phyloP scores from a whole-genome alignment of 192 early-diverging fungal genomes.

The Backusella westeae region DNA sequence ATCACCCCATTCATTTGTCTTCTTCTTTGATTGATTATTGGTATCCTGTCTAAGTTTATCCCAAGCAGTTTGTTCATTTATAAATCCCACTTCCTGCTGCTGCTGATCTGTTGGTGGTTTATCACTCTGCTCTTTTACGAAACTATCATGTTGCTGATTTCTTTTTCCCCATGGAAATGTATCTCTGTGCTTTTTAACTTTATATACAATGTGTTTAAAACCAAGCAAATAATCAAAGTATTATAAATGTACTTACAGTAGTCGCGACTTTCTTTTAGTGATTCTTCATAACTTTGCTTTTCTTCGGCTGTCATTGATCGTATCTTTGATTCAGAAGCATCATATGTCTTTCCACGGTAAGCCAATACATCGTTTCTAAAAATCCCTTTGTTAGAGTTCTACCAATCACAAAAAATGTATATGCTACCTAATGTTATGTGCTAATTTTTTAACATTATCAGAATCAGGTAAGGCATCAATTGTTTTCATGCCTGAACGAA shows the following conservation, averaged over 20 bases:
- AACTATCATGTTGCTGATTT: background rate
- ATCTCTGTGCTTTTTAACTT: background rate
- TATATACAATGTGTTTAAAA: background rate
- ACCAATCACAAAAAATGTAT: background rate
- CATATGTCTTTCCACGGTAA: background rate
- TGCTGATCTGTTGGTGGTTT: background rate
- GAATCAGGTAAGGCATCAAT: background rate
- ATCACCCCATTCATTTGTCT: background rate
- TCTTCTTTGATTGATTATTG: background rate
- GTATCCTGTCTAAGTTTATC: background rate
- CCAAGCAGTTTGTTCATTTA: background rate
- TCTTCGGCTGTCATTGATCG: background rate
- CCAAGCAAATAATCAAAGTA: background rate
- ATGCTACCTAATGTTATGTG: background rate
- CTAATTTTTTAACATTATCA: background rate
- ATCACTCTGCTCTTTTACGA: background rate
- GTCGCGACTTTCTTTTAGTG: background rate
- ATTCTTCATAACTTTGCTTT: background rate
- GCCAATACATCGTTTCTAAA: slow-evolving; percentile 1
- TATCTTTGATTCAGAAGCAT: background rate
- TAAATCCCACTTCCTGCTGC: background rate
- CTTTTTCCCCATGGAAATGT: background rate
- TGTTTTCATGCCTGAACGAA: background rate
- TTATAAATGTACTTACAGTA: background rate
- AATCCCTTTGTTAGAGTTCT: background rate